Conservation (phyloP, 2,329 filamentous ascomycete species). For the Westerdykella ornata region DNA sequence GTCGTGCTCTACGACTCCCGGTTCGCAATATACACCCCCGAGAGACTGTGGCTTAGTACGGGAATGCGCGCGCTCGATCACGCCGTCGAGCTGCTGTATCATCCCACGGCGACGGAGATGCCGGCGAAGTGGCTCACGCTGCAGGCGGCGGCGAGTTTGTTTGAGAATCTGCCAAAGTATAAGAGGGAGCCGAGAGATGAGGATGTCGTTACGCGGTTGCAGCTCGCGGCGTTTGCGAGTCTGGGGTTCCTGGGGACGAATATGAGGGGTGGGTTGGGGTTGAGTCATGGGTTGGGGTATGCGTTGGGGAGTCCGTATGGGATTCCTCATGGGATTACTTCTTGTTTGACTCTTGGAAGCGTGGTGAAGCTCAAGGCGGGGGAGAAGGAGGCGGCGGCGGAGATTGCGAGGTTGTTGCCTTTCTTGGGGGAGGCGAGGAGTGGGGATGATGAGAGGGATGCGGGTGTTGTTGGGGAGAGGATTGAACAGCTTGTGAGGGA, state of each 20-base stretch:
- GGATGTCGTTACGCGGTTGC: slow-evolving; percentile 46
- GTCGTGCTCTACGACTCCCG: slow-evolving; percentile 50
- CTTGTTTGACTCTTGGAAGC: slow-evolving; percentile 49
- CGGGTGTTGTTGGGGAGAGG: slow-evolving; percentile 40
- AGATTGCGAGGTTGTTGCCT: slow-evolving; percentile 42
- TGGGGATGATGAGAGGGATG: slow-evolving; percentile 41
- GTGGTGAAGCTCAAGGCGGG: slow-evolving; percentile 50
- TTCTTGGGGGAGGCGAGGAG: slow-evolving; percentile 38
- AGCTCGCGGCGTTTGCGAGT: slow-evolving; percentile 48
- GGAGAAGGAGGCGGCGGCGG: slow-evolving; percentile 40
- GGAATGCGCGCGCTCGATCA: slow-evolving; percentile 51
- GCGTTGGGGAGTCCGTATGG: slow-evolving; percentile 50
- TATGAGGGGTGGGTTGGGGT: slow-evolving; percentile 46
- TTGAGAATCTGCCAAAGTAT: slow-evolving; percentile 44
- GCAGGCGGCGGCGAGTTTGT: slow-evolving; percentile 43
- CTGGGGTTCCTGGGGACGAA: slow-evolving; percentile 48
- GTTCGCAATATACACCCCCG: slow-evolving; percentile 48
- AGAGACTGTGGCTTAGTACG: slow-evolving; percentile 46
- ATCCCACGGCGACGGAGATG: slow-evolving; percentile 47
- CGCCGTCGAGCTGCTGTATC: slow-evolving; percentile 49
- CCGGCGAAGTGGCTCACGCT: slow-evolving; percentile 44
- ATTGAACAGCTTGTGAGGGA: slow-evolving; percentile 41
- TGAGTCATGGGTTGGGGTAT: slow-evolving; percentile 45
- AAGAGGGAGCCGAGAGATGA: slow-evolving; percentile 42
- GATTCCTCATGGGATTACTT: slow-evolving; percentile 53